Evolutionary conservation across 1,139 yeast genomes (phyloP), one percentile per base, ranked within the genome.

Genomic region (Suhomyces ambrosiae): DNA sequence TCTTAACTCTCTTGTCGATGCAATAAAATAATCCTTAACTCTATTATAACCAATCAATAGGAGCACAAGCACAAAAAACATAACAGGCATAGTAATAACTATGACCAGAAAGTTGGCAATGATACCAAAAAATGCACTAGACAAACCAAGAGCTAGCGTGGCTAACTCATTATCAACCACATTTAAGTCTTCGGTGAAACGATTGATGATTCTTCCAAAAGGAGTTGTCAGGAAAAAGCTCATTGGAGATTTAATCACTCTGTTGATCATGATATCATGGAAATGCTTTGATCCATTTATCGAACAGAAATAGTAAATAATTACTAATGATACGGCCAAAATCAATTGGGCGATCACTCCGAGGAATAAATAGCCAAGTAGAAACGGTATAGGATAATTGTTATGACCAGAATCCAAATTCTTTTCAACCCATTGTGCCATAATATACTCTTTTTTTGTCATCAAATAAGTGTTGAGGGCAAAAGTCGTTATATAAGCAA

Each of bases 1-100:
- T 41, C 61, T 65, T 27, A 67, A 52, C 42, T 66, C 71, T 50
- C 73, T 58, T 4, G 69, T 58, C 15, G 71, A 59, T 8, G 71
- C 63, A 34, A 67, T 61, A 37, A 55, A 66, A 31, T 48, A 47
- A 36, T 48, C 49, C 37, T 71, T 48, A 38, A 59, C 54, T 37
- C 53, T 43, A 43, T 65, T 65, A 50, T 63, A 67, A 23, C 63
- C 44, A 28, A 49, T 40, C 17, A 58, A 44, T 27, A 59, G 41
- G 4, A 46, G 42, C 3, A 50, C 22, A 17, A 68, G 50, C 7
- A 64, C 56, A 13, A 65, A 23, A 24, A 54, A 27, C 70, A 65
- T 65, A 16, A 52, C 44, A n/a, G 73, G 73, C 32, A 66, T 50
- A 36, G 62, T 64, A 37, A 44, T 48, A 6, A 63, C 50, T 30